Evolutionary conservation across 1,284 basidiomycete genomes (phyloP).

Genomic region (Ceratobasidium sp.): DNA sequence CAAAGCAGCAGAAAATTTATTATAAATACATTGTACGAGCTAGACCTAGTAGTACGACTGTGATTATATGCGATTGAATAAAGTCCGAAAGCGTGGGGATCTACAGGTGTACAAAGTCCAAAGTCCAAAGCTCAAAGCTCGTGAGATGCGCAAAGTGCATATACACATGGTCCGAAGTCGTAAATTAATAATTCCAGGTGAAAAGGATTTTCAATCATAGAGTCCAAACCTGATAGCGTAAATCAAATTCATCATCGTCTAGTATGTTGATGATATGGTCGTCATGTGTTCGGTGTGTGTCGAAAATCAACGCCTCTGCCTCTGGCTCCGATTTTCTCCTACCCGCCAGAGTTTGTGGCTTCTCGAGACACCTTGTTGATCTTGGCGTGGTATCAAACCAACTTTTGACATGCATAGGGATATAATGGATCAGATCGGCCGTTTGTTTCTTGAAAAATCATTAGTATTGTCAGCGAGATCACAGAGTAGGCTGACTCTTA

Average conservation of each 20-base stretch:
- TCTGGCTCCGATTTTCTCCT: not conserved
- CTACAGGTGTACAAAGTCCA: too few relatives aligned
- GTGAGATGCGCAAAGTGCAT: too few relatives aligned
- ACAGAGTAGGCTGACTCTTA: not conserved
- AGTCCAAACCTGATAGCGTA: conserved; percentile 31
- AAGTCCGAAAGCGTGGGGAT: too few relatives aligned
- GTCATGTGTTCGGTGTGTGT: conserved; percentile 5
- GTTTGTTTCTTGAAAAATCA: conserved; percentile 13
- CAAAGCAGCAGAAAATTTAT: too few relatives aligned
- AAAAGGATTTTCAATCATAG: not conserved
- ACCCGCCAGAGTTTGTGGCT: not conserved
- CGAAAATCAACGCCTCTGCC: not conserved
- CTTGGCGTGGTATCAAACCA: conserved; percentile 25
- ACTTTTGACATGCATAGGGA: conserved; percentile 5
- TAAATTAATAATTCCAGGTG: not conserved
- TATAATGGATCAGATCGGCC: not conserved
- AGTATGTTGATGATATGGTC: conserved; percentile 23
- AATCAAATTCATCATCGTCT: conserved; percentile 24
- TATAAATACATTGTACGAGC: too few relatives aligned
- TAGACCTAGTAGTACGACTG: too few relatives aligned
- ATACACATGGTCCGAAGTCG: not conserved
- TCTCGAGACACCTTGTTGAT: not conserved
- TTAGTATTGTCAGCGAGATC: not conserved
- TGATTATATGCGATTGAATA: too few relatives aligned
- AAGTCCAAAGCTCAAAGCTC: too few relatives aligned